These are phyloP conservation scores for Scleroderma bovista DNA, from an alignment of 768 basidiomycete genomes.

Conservation along the genomic window DNA sequence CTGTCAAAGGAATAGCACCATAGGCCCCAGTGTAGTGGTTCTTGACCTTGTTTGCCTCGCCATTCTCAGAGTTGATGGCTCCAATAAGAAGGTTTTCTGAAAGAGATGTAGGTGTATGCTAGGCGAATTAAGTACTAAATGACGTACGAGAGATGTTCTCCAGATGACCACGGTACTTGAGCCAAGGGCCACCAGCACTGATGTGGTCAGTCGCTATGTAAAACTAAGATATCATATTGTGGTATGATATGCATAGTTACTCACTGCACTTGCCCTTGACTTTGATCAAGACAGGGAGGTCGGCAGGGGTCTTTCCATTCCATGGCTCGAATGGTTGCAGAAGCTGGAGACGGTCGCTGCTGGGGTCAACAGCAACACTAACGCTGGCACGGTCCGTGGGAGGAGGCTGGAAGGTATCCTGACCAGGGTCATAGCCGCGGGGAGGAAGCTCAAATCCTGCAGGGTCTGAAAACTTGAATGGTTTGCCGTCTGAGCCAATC, in stretches of 20 bases:
- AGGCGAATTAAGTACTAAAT: neutral
- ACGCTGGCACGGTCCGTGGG: slow-evolving; percentile 81
- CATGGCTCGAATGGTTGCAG: slow-evolving; percentile 85
- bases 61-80: slow-evolving; percentile 93
- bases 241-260: slow-evolving; percentile 24
- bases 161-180: slow-evolving; percentile 99
- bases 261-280: slow-evolving; percentile 97
- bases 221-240: slow-evolving; percentile 2
- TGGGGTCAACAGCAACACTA: slow-evolving; percentile 79
- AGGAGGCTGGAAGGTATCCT: slow-evolving; percentile 96
- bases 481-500: slow-evolving; percentile 85
- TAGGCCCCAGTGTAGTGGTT: slow-evolving; percentile 86
- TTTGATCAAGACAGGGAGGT: slow-evolving; percentile 95
- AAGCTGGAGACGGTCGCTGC: slow-evolving; percentile 86
- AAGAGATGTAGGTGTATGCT: slow-evolving; percentile 1
- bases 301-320: slow-evolving; percentile 88
- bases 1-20: slow-evolving; percentile 80
- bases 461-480: slow-evolving; percentile 95
- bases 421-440: slow-evolving; percentile 91
- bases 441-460: slow-evolving; percentile 90
- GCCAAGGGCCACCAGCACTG: slow-evolving; percentile 97
- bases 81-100: slow-evolving; percentile 96
- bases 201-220: slow-evolving; percentile 82
- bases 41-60: slow-evolving; percentile 93
- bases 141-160: slow-evolving; percentile 91